Percentiles rank a stretch among this genome's conserved stretches.
Evolutionary conservation across 1,284 basidiomycete species (phyloP).

Genomic region (Heterobasidion irregulare): DNA sequence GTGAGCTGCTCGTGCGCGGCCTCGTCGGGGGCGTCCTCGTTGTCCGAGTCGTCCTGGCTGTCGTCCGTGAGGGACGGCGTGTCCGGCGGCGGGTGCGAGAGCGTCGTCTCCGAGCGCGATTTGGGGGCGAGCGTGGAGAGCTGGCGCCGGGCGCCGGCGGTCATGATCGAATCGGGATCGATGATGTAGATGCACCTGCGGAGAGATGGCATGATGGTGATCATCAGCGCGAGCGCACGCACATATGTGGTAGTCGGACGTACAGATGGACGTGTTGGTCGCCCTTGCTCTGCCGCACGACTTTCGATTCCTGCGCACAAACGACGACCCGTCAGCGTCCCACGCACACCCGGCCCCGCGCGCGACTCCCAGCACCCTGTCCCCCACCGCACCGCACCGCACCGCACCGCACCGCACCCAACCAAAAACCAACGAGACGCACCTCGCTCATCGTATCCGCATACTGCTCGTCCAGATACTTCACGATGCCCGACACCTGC

Average conservation of each 20-base stretch:
- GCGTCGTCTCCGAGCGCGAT: conserved; percentile 51
- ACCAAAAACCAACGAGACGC: conserved; percentile 16
- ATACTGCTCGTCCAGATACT: conserved; percentile 69
- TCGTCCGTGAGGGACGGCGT: conserved; percentile 36
- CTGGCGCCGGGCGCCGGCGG: conserved; percentile 37
- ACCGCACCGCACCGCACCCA: background rate
- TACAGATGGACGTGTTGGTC: conserved; percentile 81
- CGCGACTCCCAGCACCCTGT: background rate
- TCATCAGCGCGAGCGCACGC: background rate
- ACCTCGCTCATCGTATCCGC: conserved; percentile 80
- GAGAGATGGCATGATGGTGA: conserved; percentile 1
- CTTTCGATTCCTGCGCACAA: conserved; percentile 65
- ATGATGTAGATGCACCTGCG: conserved; percentile 73
- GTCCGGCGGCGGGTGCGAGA: conserved; percentile 47
- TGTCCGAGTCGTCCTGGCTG: conserved; percentile 41
- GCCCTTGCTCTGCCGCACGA: conserved; percentile 73
- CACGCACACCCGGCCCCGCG: background rate
- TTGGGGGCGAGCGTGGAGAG: conserved; percentile 39
- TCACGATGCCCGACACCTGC: conserved; percentile 61
- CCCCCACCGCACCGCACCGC: background rate
- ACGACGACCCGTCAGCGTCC: background rate
- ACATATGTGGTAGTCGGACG: conserved; percentile 20
- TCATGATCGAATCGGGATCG: conserved; percentile 65
- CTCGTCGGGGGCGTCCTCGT: conserved; percentile 26
- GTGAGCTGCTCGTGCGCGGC: conserved; percentile 34